Conservation (phyloP, 169 alveolate genomes). For the Amoebophrya sp. region DNA sequence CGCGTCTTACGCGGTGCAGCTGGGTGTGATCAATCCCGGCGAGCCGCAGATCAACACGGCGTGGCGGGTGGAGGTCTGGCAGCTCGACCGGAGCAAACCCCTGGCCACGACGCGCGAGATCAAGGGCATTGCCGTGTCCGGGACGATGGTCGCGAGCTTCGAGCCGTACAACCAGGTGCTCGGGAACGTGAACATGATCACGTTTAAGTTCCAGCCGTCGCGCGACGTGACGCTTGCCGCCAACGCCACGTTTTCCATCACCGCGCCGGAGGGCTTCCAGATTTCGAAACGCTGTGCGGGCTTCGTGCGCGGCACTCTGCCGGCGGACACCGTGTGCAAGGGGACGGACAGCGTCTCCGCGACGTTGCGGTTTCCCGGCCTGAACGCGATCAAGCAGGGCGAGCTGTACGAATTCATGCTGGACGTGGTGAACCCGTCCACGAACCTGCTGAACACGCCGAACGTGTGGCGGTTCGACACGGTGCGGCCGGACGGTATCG, state of each 20-base stretch:
- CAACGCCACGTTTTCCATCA: not conserved
- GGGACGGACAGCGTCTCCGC: not conserved
- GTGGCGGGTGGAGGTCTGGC: not conserved
- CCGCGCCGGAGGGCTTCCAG: conserved; percentile 9
- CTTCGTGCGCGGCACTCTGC: not conserved
- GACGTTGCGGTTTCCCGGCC: conserved; percentile 8
- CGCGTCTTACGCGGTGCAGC: not conserved
- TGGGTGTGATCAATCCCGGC: not conserved
- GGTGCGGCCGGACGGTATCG: conserved; percentile 19
- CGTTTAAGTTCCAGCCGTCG: not conserved
- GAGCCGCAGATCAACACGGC: not conserved
- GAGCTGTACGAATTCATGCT: not conserved
- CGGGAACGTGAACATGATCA: not conserved
- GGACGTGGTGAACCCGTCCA: not conserved
- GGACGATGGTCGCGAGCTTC: not conserved
- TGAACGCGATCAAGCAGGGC: not conserved
- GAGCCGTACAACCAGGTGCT: conserved; percentile 9
- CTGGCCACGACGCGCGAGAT: conserved; percentile 12
- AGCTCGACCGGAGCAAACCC: not conserved
- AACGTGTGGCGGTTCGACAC: conserved; percentile 14
- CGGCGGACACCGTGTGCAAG: conserved; percentile 14
- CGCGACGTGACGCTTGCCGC: not conserved
- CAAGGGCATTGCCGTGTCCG: conserved; percentile 2
- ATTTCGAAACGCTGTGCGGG: conserved; percentile 1
- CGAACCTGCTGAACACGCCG: not conserved